Evolutionary conservation across 495 filamentous ascomycete genomes (phyloP).

Genomic region (Penicillium egyptiacum): DNA sequence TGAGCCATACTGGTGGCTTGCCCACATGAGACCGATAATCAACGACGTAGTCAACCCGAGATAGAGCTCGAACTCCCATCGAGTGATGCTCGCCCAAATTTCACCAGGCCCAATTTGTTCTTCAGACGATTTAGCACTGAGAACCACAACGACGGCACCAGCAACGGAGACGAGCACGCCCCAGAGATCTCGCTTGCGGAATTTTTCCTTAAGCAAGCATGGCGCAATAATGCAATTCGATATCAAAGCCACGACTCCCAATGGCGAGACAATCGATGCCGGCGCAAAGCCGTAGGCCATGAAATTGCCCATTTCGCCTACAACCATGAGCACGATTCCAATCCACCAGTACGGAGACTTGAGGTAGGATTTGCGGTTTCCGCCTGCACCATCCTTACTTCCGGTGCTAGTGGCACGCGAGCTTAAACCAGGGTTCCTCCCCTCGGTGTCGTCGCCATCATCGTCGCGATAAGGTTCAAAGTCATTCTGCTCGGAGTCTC

Average conservation of each 20-base stretch:
- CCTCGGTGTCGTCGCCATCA: constrained; percentile 12
- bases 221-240: constrained; percentile 97
- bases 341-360: constrained; percentile 94
- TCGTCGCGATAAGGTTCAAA: constrained; percentile 37
- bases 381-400: constrained; percentile 27
- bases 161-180: constrained; percentile 81
- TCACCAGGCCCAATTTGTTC: constrained; percentile 87
- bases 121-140: constrained; percentile 87
- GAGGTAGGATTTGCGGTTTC: constrained; percentile 66
- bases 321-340: constrained; percentile 83
- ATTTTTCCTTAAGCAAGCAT: constrained; percentile 83
- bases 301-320: constrained; percentile 96
- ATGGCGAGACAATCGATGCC: constrained; percentile 93
- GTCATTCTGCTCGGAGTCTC: constrained; percentile 5
- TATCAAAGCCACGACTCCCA: constrained; percentile 91
- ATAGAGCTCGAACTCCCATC: constrained; percentile 89
- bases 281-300: constrained; percentile 98
- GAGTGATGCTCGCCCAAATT: constrained; percentile 85
- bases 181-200: constrained; percentile 81
- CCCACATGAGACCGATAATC: constrained; percentile 74
- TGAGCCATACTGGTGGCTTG: constrained; percentile 77
- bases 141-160: constrained; percentile 89
- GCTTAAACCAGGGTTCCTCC: constrained; percentile 17
- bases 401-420: constrained; percentile 26
- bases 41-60: constrained; percentile 69